Evolutionary conservation across 2,329 filamentous ascomycete species (phyloP), one percentile per base, ranked within the genome.

Genomic region (Ophiocordyceps sinensis): DNA sequence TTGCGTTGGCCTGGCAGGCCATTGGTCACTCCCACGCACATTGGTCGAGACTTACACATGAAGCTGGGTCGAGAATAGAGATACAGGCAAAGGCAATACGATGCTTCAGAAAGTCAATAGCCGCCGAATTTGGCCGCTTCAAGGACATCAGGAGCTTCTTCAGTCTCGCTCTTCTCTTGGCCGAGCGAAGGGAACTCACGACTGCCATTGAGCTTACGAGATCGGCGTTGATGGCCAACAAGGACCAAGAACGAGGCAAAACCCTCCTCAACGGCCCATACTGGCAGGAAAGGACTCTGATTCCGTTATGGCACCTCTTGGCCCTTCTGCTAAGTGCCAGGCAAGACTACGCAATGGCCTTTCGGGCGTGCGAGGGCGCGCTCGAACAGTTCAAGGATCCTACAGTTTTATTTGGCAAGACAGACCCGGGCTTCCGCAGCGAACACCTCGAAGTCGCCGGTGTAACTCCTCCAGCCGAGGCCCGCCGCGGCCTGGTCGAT

Each of bases 281-380:
- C 48, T 77, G 71, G 71, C 70, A 76, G 42, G 79, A 86, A 55
- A 68, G 76, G 37, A 70, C 73, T 7, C 61, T 80, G 29, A 78
- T 96, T 21, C 81, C 88, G 3, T 62, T 95, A 21, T 95, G 91
- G 88, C 91, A 98, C 65, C 70, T 98, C 14, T 70, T 98, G 37
- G 81, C 86, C 0, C 69, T 98, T 21, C 68, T 96, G 19, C 64
- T 96, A 28, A 94, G 85, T 49, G 85, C 87, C 1, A 79, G 84
- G 47, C 83, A 94, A 49, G 87, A 95, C 47, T 94, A 84, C 51
- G 66, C 76, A 39, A 82, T 84, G 58, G 88, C 91, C 2, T 73
- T 77, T 26, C 79, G 81, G 52, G 82, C 87, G 28, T 96, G 88
- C 50, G 86, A 94, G 55, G 87, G 85, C 23, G 88, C 87, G 4